Evolutionary conservation across 768 basidiomycete genomes (phyloP).

Genomic region (Galerina marginata): DNA sequence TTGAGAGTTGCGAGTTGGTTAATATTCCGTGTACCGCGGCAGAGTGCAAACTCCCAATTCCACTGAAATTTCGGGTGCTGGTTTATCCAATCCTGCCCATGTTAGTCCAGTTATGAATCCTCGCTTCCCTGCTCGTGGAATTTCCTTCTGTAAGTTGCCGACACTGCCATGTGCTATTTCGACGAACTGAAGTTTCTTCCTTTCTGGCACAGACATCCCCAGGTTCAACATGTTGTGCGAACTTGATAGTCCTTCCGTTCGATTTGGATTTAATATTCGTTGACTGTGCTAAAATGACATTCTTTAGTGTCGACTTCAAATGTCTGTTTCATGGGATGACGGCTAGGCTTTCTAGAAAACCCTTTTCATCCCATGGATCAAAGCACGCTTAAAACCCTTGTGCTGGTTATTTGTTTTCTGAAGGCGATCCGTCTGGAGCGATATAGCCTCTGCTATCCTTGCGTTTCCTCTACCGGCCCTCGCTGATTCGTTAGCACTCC

Average conservation of each 20-base stretch:
- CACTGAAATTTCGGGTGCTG: no score
- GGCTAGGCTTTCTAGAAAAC: conserved; percentile 1
- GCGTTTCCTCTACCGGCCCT: no score
- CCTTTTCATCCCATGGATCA: not conserved
- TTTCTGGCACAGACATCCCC: not conserved
- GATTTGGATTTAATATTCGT: not conserved
- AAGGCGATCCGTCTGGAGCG: not conserved
- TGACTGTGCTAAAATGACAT: not conserved
- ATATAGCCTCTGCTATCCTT: no score
- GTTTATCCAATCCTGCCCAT: no score
- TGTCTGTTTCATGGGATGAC: not conserved
- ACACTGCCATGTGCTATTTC: not conserved
- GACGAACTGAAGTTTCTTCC: not conserved
- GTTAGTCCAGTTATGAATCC: not conserved
- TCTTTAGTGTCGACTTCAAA: not conserved
- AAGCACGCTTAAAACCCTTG: not conserved
- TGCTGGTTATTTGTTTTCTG: not conserved
- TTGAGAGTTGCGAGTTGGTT: no score
- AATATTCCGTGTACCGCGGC: no score
- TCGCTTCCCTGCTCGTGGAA: not conserved
- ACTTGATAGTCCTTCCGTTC: not conserved
- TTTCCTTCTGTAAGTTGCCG: not conserved
- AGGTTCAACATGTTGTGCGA: conserved; percentile 2
- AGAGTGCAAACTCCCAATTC: no score
- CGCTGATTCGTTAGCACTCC: no score